Conservation (phyloP, 2,329 filamentous ascomycete species). For the Microdochium nivale region DNA sequence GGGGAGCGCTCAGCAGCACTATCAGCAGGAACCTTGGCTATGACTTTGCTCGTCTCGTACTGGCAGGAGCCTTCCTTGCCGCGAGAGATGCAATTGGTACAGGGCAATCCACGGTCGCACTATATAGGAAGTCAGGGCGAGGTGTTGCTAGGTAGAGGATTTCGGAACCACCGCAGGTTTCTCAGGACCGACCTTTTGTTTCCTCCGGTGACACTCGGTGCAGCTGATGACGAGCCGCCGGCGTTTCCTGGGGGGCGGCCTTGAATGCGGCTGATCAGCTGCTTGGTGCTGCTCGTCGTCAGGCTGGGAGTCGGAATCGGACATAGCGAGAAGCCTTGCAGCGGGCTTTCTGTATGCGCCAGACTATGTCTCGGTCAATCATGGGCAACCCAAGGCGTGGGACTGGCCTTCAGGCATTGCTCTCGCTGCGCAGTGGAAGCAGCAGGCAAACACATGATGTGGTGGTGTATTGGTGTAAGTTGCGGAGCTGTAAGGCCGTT, state of each 20-base stretch:
- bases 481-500: too few species aligned
- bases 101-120: slow-evolving; percentile 53
- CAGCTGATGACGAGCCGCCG: slow-evolving; percentile 54
- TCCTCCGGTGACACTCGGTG: slow-evolving; percentile 55
- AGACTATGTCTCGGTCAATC: too few species aligned
- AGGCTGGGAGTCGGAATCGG: background rate
- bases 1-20: slow-evolving; percentile 11
- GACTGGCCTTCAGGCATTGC: background rate
- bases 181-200: slow-evolving; percentile 41
- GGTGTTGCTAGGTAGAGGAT: background rate
- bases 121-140: slow-evolving; percentile 17
- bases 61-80: slow-evolving; percentile 46
- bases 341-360: background rate
- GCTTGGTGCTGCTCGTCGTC: background rate
- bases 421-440: too few species aligned
- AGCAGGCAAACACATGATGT: too few species aligned
- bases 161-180: too few species aligned
- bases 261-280: slow-evolving; percentile 4
- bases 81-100: slow-evolving; percentile 49
- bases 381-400: too few species aligned
- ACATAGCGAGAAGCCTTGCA: slow-evolving; percentile 1
- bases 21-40: slow-evolving; percentile 25
- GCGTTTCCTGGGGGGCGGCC: slow-evolving; percentile 43
- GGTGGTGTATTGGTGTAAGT: too few species aligned
- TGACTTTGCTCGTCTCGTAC: slow-evolving; percentile 44